Evolutionary conservation across 208 protist species (phyloP), one percentile per base, ranked within the genome.

Genomic region (Angomonas desouzai): DNA sequence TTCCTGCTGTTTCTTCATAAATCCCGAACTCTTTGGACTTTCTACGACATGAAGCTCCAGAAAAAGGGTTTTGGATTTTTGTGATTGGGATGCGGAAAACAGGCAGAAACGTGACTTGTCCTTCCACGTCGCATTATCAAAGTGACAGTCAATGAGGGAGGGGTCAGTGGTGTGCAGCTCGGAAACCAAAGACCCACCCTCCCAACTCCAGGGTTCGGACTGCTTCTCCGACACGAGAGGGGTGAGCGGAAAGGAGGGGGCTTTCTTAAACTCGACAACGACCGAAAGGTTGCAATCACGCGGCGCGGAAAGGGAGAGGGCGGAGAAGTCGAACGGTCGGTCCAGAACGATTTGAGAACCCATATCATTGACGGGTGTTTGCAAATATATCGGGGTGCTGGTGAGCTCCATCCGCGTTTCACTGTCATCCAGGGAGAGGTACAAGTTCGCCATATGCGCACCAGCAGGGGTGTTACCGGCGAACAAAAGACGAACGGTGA

Each of bases 11-110:
- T 23, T 43, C 18, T 47, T 28, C 9, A n/a, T 40, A 13, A 25
- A 10, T 27, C 1, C 43, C 11, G 47, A 1, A 34, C 20, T 45
- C 25, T 34, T 32, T 11, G 13, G 22, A 18, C 16, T 16, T 3
- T 49, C 65, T 9, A 77, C 40, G 18, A 92, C 73, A 57, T 86
- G 79, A 1, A 89, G 59, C 65, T 94, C 85, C 13, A 94, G 71
- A 62, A 94, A 92, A 32, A 92, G 79, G 2, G 81, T 80, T 38
- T 74, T 51, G 7, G 58, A 10, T 25, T 77, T 80, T 11, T 81
- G 83, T 2, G 69, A 9, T n/a, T 16, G 30, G 43, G 3, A 73
- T 16, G 83, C 83, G 55, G 76, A 71, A 38, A 94, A 77, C 30
- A 78, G 56, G 16, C 83, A 92, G 40, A 70, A 86, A 40, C 85